Percentiles rank a stretch among this genome's conserved stretches.
Evolutionary conservation across 1,284 basidiomycete genomes (phyloP).

Genomic region (Cutaneotrichosporon curvatum): DNA sequence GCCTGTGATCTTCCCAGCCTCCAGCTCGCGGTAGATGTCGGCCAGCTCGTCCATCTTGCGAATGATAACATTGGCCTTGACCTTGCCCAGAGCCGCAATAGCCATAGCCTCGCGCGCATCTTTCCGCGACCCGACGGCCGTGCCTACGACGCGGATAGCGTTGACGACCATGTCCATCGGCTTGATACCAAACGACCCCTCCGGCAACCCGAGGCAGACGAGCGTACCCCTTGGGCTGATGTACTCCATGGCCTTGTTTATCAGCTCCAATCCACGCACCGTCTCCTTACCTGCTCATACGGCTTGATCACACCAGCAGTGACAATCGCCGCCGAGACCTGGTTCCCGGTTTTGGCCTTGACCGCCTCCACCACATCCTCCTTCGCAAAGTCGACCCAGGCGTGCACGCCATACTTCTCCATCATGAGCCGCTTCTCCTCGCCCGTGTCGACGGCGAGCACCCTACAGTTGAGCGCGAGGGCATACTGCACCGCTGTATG

Average conservation of each 20-base stretch:
- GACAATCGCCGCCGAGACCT: not conserved
- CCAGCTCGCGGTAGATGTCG: not conserved
- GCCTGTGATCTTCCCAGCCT: not conserved
- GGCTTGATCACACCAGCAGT: not conserved
- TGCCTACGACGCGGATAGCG: not conserved
- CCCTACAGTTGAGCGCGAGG: conserved; percentile 62
- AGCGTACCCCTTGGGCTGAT: not conserved
- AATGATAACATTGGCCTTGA: not conserved
- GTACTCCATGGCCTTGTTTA: not conserved
- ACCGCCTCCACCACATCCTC: not conserved
- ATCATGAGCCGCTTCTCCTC: not conserved
- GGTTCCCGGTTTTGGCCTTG: not conserved
- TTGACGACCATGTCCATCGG: not conserved
- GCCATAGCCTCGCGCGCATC: not conserved
- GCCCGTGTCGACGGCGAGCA: conserved; percentile 61
- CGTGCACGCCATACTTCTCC: conserved; percentile 33
- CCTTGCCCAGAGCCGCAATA: not conserved
- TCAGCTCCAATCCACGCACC: not conserved
- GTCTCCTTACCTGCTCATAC: conserved; percentile 1
- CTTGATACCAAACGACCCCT: not conserved
- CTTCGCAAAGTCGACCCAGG: conserved; percentile 68
- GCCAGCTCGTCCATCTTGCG: not conserved
- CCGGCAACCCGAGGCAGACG: not conserved
- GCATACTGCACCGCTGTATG: conserved; percentile 66
- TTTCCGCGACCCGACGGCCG: not conserved